These are phyloP conservation scores for Candolleomyces efflorescens DNA, from an alignment of 768 basidiomycete species.

Conservation along the genomic window DNA sequence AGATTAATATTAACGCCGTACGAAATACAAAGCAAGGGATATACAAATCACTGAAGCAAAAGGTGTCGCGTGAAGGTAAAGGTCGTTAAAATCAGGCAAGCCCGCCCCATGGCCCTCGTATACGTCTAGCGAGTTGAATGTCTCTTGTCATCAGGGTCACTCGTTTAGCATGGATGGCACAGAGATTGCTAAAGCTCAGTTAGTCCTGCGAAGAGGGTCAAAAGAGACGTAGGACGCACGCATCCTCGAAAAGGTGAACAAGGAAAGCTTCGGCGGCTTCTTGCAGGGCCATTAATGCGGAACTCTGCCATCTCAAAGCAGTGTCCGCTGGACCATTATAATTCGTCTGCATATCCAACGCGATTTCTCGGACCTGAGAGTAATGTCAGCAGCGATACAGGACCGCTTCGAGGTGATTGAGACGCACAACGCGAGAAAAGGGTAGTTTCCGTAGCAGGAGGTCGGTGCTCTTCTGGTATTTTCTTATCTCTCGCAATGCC, in stretches of 20 bases:
- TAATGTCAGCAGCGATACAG: background rate
- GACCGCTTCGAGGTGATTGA: background rate
- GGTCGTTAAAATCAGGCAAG: slow-evolving; percentile 39
- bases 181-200: slow-evolving; percentile 65
- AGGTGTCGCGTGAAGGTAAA: background rate
- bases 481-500: slow-evolving; percentile 88
- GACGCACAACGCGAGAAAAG: slow-evolving; percentile 84
- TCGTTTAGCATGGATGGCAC: slow-evolving; percentile 96
- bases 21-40: slow-evolving; percentile 11
- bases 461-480: slow-evolving; percentile 93
- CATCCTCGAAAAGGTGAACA: slow-evolving; percentile 97
- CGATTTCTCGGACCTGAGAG: slow-evolving; percentile 88
- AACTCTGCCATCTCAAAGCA: slow-evolving; percentile 89
- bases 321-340: slow-evolving; percentile 55
- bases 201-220: slow-evolving; percentile 5
- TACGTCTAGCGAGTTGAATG: slow-evolving; percentile 92
- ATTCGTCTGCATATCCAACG: slow-evolving; percentile 84
- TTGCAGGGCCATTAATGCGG: slow-evolving; percentile 89
- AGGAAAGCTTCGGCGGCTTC: slow-evolving; percentile 95
- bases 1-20: slow-evolving; percentile 7
- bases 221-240: slow-evolving; percentile 54
- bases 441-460: slow-evolving; percentile 83
- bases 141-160: slow-evolving; percentile 98
- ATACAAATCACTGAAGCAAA: slow-evolving; percentile 4
- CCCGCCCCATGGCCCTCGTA: slow-evolving; percentile 87